Base-by-base conservation (phyloP, 176 grass and related monocot genomes). In the Eremochloa ophiuroides region DNA sequence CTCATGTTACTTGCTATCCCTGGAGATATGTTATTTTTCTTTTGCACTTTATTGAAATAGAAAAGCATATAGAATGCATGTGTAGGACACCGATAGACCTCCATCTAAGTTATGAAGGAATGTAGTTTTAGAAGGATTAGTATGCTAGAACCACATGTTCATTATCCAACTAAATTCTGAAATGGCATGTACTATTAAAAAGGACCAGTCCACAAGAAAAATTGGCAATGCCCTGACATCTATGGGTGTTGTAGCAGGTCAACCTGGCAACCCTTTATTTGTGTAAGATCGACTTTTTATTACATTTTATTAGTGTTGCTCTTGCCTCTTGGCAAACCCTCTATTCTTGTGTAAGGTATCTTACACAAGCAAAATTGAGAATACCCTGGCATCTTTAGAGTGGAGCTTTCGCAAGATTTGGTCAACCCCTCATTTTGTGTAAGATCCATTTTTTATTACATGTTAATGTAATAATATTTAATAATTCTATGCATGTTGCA, bases 401-500 rank as follows among this genome's bases (percentile, higher is more conserved):
- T n/a, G 50, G 50, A 74, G 6, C 33, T 55, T 47, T 56, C 8
- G 23, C 51, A 69, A 70, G 16, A 6, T 27, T 65, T 84, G 39
- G 7, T 37, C 17, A 35, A 16, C 13, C 27, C 9, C 12, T 0
- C 50, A 34, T 53, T 38, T 38, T n/a, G 31, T 13, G 8, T 80
- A 41, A 11, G 3, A 35, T 62, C 42, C 3, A 14, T 18, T 15
- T 75, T 6, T 22, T 81, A 71, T 73, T 53, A 61, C 30, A 75
- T 14, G 38, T 41, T 78, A 70, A 5, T 43, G 42, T 61, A n/a
- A n/a, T 77, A 22, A 66, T 48, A 4, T 43, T n/a, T n/a, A n/a
- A 25, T 30, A 78, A 42, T 84, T 71, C 37, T 78, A 23, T 86
- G 34, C 44, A 7, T 88, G 33, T 84, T 85, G 85, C 93, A 99